Percentiles rank a stretch among this genome's conserved stretches.
Conservation (phyloP, 2,329 filamentous ascomycete species). For the Phyllosticta ampelicida region DNA sequence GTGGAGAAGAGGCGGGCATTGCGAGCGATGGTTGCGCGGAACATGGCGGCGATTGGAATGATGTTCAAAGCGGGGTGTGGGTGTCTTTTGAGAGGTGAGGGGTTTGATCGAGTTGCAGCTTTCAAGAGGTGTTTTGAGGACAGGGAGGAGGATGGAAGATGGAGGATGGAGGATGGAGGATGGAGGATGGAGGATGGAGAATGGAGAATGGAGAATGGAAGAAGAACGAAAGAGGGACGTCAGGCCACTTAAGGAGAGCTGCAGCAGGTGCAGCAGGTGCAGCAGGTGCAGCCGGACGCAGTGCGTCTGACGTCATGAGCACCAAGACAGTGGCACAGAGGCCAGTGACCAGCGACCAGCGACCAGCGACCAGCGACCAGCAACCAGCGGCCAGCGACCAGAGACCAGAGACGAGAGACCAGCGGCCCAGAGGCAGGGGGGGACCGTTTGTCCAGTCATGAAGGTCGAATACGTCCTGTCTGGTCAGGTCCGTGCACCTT, state of each 20-base stretch:
- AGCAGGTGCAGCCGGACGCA: not conserved
- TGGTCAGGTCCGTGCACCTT: not conserved
- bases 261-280: not conserved
- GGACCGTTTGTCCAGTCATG: not conserved
- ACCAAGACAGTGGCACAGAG: not conserved
- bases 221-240: not conserved
- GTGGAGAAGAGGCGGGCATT: slow-evolving; percentile 45
- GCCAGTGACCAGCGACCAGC: too few relatives aligned
- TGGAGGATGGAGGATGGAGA: not conserved
- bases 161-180: not conserved
- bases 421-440: not conserved
- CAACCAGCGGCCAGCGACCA: too few relatives aligned
- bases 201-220: not conserved
- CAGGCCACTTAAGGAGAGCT: not conserved
- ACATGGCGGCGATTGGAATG: slow-evolving; percentile 28
- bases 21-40: slow-evolving; percentile 34
- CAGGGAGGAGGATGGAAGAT: not conserved
- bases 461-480: not conserved
- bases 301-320: not conserved
- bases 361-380: too few relatives aligned
- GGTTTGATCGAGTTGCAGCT: not conserved
- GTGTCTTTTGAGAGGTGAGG: not conserved
- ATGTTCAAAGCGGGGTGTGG: not conserved
- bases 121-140: not conserved
- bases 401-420: too few relatives aligned